These are phyloP conservation scores for Clonostachys byssicola DNA, from an alignment of 2,329 filamentous ascomycete genomes.

Conservation along the genomic window DNA sequence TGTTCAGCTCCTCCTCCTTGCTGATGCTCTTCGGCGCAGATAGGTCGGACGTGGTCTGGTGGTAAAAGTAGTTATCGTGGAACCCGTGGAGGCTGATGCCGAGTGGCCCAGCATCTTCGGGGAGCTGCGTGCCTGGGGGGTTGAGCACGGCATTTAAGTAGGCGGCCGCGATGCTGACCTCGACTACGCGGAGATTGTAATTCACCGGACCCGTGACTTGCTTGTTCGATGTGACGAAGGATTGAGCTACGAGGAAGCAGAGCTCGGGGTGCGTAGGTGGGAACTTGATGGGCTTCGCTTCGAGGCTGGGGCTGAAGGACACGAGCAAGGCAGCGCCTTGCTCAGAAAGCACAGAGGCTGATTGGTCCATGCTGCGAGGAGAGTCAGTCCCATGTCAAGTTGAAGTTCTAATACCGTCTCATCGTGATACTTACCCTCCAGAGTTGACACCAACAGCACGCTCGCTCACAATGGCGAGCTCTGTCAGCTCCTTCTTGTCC, in stretches of 20 bases:
- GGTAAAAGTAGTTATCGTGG: constrained; percentile 74
- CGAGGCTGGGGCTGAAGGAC: constrained; percentile 77
- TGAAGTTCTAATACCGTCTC: neutral
- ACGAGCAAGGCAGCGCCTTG: constrained; percentile 86
- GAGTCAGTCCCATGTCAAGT: constrained; percentile 8
- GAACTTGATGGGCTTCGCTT: constrained; percentile 74
- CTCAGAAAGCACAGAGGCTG: constrained; percentile 89
- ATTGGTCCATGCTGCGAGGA: constrained; percentile 81
- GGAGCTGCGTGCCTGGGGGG: constrained; percentile 55
- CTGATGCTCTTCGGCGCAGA: constrained; percentile 36
- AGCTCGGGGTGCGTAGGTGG: constrained; percentile 78
- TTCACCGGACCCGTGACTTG: constrained; percentile 88
- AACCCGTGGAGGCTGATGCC: constrained; percentile 82
- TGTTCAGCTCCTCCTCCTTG: constrained; percentile 64
- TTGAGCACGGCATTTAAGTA: constrained; percentile 57
- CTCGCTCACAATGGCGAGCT: constrained; percentile 92
- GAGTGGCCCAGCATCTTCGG: constrained; percentile 75
- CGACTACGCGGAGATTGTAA: constrained; percentile 96
- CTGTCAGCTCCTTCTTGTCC: constrained; percentile 87
- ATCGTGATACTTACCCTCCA: constrained; percentile 62
- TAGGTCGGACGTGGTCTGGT: constrained; percentile 28
- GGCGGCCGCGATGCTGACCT: constrained; percentile 83
- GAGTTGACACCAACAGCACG: constrained; percentile 94
- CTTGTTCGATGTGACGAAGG: constrained; percentile 91
- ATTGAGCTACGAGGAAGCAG: constrained; percentile 91